Percentiles rank a stretch among this genome's conserved stretches.
phyloP scores from a whole-genome alignment of 352 stramenopile genomes.

The Ophiocytium majus region DNA sequence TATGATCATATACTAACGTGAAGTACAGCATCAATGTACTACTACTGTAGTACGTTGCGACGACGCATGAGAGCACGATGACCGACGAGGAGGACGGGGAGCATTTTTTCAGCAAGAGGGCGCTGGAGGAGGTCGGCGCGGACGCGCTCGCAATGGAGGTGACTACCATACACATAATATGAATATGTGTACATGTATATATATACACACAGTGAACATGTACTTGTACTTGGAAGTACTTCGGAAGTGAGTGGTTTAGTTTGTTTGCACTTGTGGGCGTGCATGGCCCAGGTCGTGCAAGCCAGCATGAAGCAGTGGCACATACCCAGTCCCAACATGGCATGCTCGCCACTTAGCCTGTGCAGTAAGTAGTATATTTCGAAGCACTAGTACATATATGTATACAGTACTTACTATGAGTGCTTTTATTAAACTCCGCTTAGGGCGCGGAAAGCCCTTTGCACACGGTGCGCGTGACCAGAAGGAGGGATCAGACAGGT shows the following conservation, averaged over 20 bases:
- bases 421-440: too few species aligned
- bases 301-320: too few species aligned
- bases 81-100: slow-evolving; percentile 24
- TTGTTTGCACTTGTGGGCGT: not conserved
- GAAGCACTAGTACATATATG: too few species aligned
- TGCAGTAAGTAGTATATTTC: too few species aligned
- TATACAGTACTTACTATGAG: too few species aligned
- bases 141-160: slow-evolving; percentile 16
- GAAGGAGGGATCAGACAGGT: too few species aligned
- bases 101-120: slow-evolving; percentile 58
- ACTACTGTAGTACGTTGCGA: not conserved
- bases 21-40: not conserved
- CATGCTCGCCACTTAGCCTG: too few species aligned
- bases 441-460: too few species aligned
- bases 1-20: not conserved
- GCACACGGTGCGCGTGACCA: too few species aligned
- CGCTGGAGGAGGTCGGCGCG: slow-evolving; percentile 28
- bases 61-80: not conserved
- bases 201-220: slow-evolving; percentile 25
- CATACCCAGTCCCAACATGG: too few species aligned
- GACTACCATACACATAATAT: not conserved
- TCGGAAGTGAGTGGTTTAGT: not conserved
- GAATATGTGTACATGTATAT: slow-evolving; percentile 13
- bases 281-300: not conserved
- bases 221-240: not conserved